Base-by-base conservation (phyloP, 306 rosid species). In the Trifolium subterraneum region DNA sequence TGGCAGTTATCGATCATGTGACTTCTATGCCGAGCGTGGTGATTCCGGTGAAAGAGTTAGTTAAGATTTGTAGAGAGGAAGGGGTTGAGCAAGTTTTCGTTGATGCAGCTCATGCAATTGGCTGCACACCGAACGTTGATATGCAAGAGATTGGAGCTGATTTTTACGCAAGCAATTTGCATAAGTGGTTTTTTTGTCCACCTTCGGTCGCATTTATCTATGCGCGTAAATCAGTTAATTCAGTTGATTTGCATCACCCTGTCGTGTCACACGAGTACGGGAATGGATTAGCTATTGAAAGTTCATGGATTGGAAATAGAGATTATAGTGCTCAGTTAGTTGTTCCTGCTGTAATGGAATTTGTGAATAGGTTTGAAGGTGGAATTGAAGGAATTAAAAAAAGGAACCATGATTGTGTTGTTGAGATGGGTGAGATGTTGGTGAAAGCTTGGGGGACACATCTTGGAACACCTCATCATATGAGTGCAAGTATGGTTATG, bases 271-370 rank as follows among this genome's bases (percentile, higher is more conserved):
- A 92, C 31, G 97, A 92, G 84, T 94, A 92, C 70, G 98, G 99
- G 4, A 92, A 88, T 47, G 99, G 99, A 6, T 81, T 94, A 84
- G 90, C 98, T 12, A 58, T 84, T 14, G 99, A 94, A 75, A 94
- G 99, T 80, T 87, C 98, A 59, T 94, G 96, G 98, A 87, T 92
- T 83, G 99, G 99, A 55, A 94, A 96, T 0, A 85, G 99, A 81
- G 99, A 94, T 70, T 94, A 94, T 19, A 94, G 99, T 75, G 76
- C 99, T 2, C 99, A 94, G 11, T 64, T 94, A 79, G 98, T 94
- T 19, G 93, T 94, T 42, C 96, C 96, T 0, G 72, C 82, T 0
- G 99, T 64, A 56, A 44, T 92, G 84, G 96, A 92, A 23, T 94
- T 94, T 61, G 77, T 90, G 14, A 72, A 84, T 64, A 80, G 95